Evolutionary conservation across 2,329 filamentous ascomycete species (phyloP).

Genomic region (Aspergillus sp.): DNA sequence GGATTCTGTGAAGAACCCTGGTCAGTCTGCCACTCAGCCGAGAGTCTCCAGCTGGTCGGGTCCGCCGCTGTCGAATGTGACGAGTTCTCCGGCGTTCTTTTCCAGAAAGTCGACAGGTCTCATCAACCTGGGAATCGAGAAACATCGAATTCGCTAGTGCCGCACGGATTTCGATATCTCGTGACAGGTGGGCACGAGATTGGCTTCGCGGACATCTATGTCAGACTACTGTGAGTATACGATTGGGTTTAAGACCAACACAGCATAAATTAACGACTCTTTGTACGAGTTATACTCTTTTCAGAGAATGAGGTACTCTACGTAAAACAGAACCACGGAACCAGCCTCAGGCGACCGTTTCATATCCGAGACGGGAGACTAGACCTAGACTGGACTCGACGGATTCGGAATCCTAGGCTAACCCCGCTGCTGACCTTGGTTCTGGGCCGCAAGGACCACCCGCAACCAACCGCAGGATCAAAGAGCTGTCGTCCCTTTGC

Average conservation of each 20-base stretch:
- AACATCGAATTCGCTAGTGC: background rate
- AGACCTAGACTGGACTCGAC: background rate
- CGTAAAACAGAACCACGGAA: conserved; percentile 6
- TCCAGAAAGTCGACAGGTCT: background rate
- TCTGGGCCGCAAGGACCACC: conserved; percentile 1
- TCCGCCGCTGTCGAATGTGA: background rate
- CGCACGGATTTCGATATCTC: background rate
- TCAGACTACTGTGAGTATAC: background rate
- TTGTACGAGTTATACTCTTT: background rate
- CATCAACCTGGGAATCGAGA: background rate
- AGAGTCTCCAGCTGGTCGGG: background rate
- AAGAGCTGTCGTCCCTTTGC: background rate
- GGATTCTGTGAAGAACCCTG: background rate
- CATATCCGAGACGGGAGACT: conserved; percentile 14
- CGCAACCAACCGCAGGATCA: background rate
- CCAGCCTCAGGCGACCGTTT: conserved; percentile 21
- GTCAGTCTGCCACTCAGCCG: background rate
- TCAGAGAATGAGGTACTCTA: background rate
- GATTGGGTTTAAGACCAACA: background rate
- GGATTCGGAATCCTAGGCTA: background rate
- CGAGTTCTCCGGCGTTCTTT: background rate
- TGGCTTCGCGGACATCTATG: background rate
- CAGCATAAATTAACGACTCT: background rate
- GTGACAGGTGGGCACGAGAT: background rate
- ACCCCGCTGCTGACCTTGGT: conserved; percentile 11